Base-by-base conservation (phyloP, 2,329 filamentous ascomycete genomes). In the Arthrobotrys sinensis region DNA sequence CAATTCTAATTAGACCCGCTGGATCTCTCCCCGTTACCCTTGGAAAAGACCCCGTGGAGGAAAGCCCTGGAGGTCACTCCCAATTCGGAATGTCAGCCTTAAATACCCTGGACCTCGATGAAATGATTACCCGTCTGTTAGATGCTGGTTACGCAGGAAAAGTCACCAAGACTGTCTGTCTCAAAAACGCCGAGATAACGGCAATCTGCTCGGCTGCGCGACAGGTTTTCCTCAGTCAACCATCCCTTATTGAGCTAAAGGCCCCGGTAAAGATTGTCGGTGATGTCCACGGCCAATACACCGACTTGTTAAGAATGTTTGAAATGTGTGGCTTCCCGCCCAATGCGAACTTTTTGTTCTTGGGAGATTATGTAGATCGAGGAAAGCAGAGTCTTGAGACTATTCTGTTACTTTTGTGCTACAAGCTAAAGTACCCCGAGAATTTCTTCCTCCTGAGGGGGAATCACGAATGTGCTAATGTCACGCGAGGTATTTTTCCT, bases 251-350 rank as follows among this genome's bases (percentile, higher is more conserved):
- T 71, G 96, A 99, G 85, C 88, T 99, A 53, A 92, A 95, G 80
- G 93, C 96, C 3, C 95, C 96, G 0, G 96, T 99, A 83, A 99
- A 99, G 86, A 96, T 99, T 82, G 96, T 98, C 32, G 95, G 95
- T 63, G 95, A 98, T 83, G 93, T 98, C 12, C 95, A 98, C 84
- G 95, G 95, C 63, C 95, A 98, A 85, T 98, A 97, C 84, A 97
- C 94, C 10, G 95, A 98, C 84, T 86, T 98, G 64, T 96, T 98
- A 82, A 91, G 95, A 80, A 93, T 98, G 89, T 98, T 98, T 83
- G 95, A 98, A 85, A 97, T 97, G 94, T 97, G 95, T 83, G 95
- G 95, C 4, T 98, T 97, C 83, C 95, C 95, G 6, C 95, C 95
- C 1, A 91, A 89, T 79, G 90, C 94, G 45, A 98, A 98, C 86